Base-by-base conservation (phyloP, 129 eudicot species). In the Flaveria brownii region DNA sequence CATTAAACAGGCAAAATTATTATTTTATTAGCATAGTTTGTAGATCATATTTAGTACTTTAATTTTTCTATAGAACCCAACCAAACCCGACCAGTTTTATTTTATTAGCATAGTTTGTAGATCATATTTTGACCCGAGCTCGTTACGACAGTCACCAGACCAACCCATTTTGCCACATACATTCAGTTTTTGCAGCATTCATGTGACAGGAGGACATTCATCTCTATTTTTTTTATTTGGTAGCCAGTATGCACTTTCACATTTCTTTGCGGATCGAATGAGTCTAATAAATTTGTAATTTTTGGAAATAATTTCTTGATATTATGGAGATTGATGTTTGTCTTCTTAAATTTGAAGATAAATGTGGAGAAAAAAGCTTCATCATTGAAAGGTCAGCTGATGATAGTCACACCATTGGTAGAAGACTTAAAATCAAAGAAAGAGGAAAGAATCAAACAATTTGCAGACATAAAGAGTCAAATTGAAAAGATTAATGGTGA, bases 371-470 rank as follows among this genome's bases (percentile, higher is more conserved):
- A 81, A 88, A 91, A 83, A 70, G 59, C 82, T 66, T 66, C 80
- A 43, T 76, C 97, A 8, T 75, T 91, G 76, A 91, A 91, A 76
- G 92, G 86, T 28, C 95, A 91, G 77, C 87, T 91, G 36, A 82
- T 86, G 74, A 56, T 80, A 33, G 86, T 91, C 69, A 82, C 87
- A 76, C 88, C 95, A 30, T 57, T 86, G 50, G 86, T 88, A 22
- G 90, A 91, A 50, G 90, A 85, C 80, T 78, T 91, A 57, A 86
- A 81, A 83, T 65, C 30, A 56, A 85, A 88, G 79, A 91, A 85
- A 79, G 88, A 83, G 68, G 90, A 87, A 70, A 72, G 92, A 42
- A 63, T 83, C 49, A 91, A 88, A 81, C 91, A 91, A 78, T 85
- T 88, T 81, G 73, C 79, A 17, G 97, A 87, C n/a, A 77, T 91